phyloP scores from a whole-genome alignment of 805 yeast genomes.

The Nakazawaea holstii region DNA sequence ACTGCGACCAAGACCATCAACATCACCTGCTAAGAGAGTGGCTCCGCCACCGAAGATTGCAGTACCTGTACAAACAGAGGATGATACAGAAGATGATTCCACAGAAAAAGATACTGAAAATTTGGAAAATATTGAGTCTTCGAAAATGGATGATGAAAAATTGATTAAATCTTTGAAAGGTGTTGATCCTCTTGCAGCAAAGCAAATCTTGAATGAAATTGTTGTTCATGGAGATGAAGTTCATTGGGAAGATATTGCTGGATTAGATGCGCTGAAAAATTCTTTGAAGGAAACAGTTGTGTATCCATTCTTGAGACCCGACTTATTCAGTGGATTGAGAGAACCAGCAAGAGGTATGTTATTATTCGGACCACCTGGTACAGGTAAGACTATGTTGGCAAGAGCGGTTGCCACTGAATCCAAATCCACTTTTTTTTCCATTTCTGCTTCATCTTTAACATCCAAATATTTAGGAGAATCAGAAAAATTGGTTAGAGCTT shows the following conservation, averaged over 20 bases:
- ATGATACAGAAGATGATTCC: conserved; percentile 15
- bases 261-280: conserved; percentile 80
- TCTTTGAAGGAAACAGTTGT: conserved; percentile 93
- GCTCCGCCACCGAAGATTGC: neutral
- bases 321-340: conserved; percentile 80
- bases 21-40: conserved; percentile 2
- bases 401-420: conserved; percentile 96
- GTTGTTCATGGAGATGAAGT: conserved; percentile 88
- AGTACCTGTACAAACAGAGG: conserved; percentile 3
- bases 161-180: conserved; percentile 52
- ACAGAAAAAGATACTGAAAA: conserved; percentile 25
- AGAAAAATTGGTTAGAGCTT: conserved; percentile 86
- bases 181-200: conserved; percentile 73
- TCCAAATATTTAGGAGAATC: conserved; percentile 89
- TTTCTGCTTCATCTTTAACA: conserved; percentile 84
- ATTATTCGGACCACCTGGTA: conserved; percentile 97
- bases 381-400: conserved; percentile 96
- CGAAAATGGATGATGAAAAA: conserved; percentile 23
- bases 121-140: conserved; percentile 17
- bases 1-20: conserved; percentile 1
- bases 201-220: conserved; percentile 82
- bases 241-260: conserved; percentile 94
- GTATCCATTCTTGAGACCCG: conserved; percentile 92
- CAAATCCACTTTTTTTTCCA: conserved; percentile 85
- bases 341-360: conserved; percentile 98